These are phyloP conservation scores for Ustilago xerochloae DNA, from an alignment of 1,284 basidiomycete genomes.

Conservation along the genomic window DNA sequence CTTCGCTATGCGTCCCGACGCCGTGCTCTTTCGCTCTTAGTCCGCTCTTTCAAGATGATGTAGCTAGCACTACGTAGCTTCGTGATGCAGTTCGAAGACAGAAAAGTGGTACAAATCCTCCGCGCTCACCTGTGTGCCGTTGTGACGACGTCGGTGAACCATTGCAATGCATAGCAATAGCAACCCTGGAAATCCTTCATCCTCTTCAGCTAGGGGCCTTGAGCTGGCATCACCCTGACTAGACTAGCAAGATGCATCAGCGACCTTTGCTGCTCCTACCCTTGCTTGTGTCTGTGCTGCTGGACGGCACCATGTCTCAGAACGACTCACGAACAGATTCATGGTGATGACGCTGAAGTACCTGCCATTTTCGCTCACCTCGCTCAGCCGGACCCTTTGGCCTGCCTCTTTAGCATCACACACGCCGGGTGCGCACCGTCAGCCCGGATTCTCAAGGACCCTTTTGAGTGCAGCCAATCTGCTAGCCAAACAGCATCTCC, in stretches of 20 bases:
- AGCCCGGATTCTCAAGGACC: background rate
- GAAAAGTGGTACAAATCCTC: background rate
- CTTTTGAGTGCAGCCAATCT: background rate
- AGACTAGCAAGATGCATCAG: too few relatives aligned
- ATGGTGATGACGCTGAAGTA: background rate
- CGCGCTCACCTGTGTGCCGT: background rate
- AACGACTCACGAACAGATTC: background rate
- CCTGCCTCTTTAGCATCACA: background rate
- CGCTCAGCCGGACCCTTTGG: background rate
- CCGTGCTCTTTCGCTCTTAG: background rate
- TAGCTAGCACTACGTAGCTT: background rate
- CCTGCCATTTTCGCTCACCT: background rate
- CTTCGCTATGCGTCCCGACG: background rate
- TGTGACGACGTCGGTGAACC: background rate
- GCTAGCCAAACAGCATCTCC: background rate
- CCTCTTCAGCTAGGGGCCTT: background rate
- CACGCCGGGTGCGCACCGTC: background rate
- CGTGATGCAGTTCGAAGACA: background rate
- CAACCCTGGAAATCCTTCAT: background rate
- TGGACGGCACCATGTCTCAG: background rate
- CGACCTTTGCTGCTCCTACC: background rate
- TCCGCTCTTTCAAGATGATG: background rate
- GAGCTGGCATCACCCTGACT: background rate
- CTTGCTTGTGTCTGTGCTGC: background rate
- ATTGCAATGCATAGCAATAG: background rate